A percentile compares a stretch with the other conserved stretches of the same genome.
These are phyloP conservation scores for Tetrahymena malaccensis DNA, from an alignment of 73 alveolate genomes.

Conservation along the genomic window DNA sequence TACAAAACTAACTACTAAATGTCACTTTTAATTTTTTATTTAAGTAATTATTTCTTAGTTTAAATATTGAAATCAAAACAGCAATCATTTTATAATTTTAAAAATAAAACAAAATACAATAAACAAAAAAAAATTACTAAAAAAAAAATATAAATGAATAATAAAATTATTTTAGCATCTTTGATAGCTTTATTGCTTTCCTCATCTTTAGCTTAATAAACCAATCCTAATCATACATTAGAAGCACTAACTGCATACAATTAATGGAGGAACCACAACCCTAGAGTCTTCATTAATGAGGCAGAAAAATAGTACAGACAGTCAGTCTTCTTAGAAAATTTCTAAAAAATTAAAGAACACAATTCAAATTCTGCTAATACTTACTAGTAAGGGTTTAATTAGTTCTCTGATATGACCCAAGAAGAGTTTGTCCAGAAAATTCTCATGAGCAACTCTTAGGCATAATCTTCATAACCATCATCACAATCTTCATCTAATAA, in stretches of 20 bases:
- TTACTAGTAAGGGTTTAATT: slow-evolving; percentile 29
- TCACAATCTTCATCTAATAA: neutral
- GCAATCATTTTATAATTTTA: too few species aligned
- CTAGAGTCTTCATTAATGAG: neutral
- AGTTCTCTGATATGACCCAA: slow-evolving; percentile 58
- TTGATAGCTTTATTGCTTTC: too few species aligned
- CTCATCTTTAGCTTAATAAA: too few species aligned
- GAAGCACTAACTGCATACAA: neutral
- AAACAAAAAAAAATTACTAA: too few species aligned
- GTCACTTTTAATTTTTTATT: too few species aligned
- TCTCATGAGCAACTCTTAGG: neutral
- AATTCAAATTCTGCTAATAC: slow-evolving; percentile 21
- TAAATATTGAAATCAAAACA: too few species aligned
- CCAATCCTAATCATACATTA: too few species aligned
- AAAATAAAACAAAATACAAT: too few species aligned
- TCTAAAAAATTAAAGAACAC: slow-evolving; percentile 15
- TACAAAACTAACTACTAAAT: too few species aligned
- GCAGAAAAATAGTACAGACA: neutral
- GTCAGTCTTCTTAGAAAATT: neutral
- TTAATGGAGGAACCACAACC: neutral
- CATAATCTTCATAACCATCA: neutral
- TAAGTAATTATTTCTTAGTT: too few species aligned
- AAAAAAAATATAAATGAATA: too few species aligned
- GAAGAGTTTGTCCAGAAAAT: slow-evolving; percentile 23
- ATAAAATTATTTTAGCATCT: too few species aligned